phyloP scores from a whole-genome alignment of 441 rosid species.

The Isatis lusitanica region DNA sequence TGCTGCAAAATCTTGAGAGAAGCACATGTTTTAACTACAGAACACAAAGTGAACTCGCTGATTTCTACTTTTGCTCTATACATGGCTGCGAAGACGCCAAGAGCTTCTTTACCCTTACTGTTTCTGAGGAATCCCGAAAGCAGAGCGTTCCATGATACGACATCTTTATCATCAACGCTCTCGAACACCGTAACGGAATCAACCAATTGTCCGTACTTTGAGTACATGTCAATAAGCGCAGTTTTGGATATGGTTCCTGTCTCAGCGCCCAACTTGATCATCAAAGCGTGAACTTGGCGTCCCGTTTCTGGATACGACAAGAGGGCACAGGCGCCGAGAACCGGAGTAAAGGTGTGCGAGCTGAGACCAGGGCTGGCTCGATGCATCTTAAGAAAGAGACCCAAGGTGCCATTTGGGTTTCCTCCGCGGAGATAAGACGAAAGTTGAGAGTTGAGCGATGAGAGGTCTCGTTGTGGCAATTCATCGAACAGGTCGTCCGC shows the following conservation, averaged over 20 bases:
- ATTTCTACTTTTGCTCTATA: slow-evolving; percentile 45
- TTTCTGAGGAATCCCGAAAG: slow-evolving; percentile 59
- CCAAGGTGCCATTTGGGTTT: slow-evolving; percentile 49
- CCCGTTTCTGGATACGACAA: slow-evolving; percentile 52
- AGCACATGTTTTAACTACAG: slow-evolving; percentile 67
- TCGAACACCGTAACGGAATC: slow-evolving; percentile 55
- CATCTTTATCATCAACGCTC: slow-evolving; percentile 56
- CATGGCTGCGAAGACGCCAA: slow-evolving; percentile 56
- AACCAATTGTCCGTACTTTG: slow-evolving; percentile 47
- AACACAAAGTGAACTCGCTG: slow-evolving; percentile 71
- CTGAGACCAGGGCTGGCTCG: slow-evolving; percentile 40
- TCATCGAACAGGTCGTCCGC: slow-evolving; percentile 47
- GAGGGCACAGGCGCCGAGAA: slow-evolving; percentile 60
- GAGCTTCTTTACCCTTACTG: slow-evolving; percentile 53
- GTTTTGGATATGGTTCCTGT: slow-evolving; percentile 61
- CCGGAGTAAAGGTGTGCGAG: slow-evolving; percentile 65
- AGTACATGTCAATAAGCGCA: slow-evolving; percentile 69
- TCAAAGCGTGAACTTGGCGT: slow-evolving; percentile 68
- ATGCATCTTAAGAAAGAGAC: slow-evolving; percentile 49
- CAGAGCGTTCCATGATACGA: slow-evolving; percentile 75
- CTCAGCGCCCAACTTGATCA: slow-evolving; percentile 60
- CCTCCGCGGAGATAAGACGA: slow-evolving; percentile 45
- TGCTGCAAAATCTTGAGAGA: slow-evolving; percentile 48
- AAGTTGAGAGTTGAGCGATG: slow-evolving; percentile 53
- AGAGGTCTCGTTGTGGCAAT: slow-evolving; percentile 46